These are phyloP conservation scores for Backusella psychrophila DNA, from an alignment of 192 early-diverging fungal species.

Conservation along the genomic window DNA sequence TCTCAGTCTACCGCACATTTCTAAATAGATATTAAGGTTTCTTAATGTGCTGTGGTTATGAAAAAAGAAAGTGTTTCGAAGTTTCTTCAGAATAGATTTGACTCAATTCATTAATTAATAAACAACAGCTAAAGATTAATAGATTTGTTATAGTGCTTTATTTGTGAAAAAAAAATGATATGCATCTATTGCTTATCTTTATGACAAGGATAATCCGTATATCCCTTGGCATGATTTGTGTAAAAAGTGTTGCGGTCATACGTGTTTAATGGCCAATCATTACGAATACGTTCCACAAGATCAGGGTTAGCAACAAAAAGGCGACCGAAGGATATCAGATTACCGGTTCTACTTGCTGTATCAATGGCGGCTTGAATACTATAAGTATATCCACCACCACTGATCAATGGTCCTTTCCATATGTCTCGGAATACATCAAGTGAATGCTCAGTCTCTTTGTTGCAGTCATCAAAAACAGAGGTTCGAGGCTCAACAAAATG, in stretches of 20 bases:
- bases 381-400: conserved; percentile 21
- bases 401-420: conserved; percentile 9
- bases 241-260: conserved; percentile 27
- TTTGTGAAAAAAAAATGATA: neutral
- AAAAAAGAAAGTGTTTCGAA: neutral
- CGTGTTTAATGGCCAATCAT: conserved; percentile 17
- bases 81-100: neutral
- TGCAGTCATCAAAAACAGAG: conserved; percentile 30
- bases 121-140: no score
- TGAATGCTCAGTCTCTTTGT: neutral
- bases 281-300: conserved; percentile 18
- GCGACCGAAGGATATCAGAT: conserved; percentile 31
- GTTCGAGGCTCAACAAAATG: conserved; percentile 32
- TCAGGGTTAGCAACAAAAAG: conserved; percentile 35
- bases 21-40: neutral
- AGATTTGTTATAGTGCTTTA: no score
- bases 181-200: neutral
- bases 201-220: conserved; percentile 22
- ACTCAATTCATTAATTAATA: neutral
- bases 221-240: conserved; percentile 6
- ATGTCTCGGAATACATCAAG: conserved; percentile 4
- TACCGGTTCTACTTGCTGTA: conserved; percentile 9
- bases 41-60: neutral
- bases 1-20: neutral
- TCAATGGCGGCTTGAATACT: conserved; percentile 5